A percentile compares a stretch with the other conserved stretches of the same genome.
phyloP scores from a whole-genome alignment of 306 rosid genomes.

The Ceratonia siliqua region DNA sequence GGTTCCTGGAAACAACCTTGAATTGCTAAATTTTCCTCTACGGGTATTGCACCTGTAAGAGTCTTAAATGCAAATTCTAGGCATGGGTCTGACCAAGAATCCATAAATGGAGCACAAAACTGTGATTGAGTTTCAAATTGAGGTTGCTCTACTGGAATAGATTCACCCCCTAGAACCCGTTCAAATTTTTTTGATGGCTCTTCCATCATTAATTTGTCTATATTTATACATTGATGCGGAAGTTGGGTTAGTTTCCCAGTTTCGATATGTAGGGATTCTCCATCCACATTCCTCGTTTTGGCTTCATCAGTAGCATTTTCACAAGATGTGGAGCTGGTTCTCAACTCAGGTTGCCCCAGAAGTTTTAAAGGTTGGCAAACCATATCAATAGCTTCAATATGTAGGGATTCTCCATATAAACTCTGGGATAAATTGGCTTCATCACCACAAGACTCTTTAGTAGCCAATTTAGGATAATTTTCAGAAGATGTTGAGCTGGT shows the following conservation, averaged over 20 bases:
- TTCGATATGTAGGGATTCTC: constrained; percentile 35
- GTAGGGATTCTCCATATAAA: constrained; percentile 24
- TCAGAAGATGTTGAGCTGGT: too few relatives aligned
- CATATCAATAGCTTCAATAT: neutral
- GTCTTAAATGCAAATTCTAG: constrained; percentile 91
- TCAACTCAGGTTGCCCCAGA: too few relatives aligned
- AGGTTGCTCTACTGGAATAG: constrained; percentile 38
- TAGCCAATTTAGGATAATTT: constrained; percentile 6
- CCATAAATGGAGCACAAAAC: constrained; percentile 52
- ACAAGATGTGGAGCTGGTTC: too few relatives aligned
- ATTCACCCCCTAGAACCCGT: constrained; percentile 34
- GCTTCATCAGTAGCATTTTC: too few relatives aligned
- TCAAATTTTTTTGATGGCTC: constrained; percentile 34
- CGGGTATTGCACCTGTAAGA: constrained; percentile 83
- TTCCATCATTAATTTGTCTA: constrained; percentile 17
- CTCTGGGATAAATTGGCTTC: neutral
- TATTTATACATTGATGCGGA: constrained; percentile 27
- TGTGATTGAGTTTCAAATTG: constrained; percentile 44
- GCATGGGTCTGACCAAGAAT: constrained; percentile 95
- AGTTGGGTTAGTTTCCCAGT: constrained; percentile 20
- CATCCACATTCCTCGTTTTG: constrained; percentile 25
- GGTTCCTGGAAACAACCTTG: constrained; percentile 61
- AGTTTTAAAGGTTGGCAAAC: too few relatives aligned
- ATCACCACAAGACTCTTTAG: neutral
- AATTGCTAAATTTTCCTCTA: constrained; percentile 57